Base-by-base conservation (phyloP, 441 rosid genomes). In the Erysimum pusillum region DNA sequence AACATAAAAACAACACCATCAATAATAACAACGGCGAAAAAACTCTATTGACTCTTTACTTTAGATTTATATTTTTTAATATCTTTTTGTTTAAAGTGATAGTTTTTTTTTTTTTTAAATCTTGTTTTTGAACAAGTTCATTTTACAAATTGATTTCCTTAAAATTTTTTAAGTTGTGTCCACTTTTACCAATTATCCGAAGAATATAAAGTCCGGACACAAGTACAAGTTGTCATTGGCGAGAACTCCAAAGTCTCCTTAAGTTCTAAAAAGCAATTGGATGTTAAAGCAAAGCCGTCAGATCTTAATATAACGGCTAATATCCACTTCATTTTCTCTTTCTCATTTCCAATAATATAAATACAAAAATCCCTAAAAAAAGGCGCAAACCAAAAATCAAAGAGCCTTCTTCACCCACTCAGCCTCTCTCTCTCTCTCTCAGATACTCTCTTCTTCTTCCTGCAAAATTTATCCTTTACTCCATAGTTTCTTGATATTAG, bases 321-420 rank as follows among this genome's bases (percentile, higher is more conserved):
- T 3, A 78, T 63, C 48, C 1, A 60, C 39, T 39, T 14, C 0
- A 5, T 5, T 7, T 12, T 51, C 2, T 9, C 17, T 41, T 44
- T 60, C 59, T 61, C n/a, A 63, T 31, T 31, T 28, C 34, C n/a
- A n/a, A 54, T 18, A 46, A 45, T 79, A 79, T 74, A 79, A 68
- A 62, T 68, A 62, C 11, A 53, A 56, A 79, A 69, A 79, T 2
- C 54, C 82, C 82, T 79, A 74, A 79, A 74, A 79, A 68, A 74
- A 3, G 79, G 82, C 82, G 79, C 82, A 79, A 71, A 69, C 71
- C 0, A 20, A 70, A 76, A 25, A 25, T 2, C 28, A 25, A 25
- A 25, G 28, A 25, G 36, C 7, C 36, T 34, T 34, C 63, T 62
- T 45, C 2, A 42, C 75, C 17, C 48, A 63, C 74, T 70, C 80